A percentile compares a stretch with the other conserved stretches of the same genome.
Evolutionary conservation across 2,329 filamentous ascomycete genomes (phyloP).

Genomic region (Penicillium thymicola): DNA sequence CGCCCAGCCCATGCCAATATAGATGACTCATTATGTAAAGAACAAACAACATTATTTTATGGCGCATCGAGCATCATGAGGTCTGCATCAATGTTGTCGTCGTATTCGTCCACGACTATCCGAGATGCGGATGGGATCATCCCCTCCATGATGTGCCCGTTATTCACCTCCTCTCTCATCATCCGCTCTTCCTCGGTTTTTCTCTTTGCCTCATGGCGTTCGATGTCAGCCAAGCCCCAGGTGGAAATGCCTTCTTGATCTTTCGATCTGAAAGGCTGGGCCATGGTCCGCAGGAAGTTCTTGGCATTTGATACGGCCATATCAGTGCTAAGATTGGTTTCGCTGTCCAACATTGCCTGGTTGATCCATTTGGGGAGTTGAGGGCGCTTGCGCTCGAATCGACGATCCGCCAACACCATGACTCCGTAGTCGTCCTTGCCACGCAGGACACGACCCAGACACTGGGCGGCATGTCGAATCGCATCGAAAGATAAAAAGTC

Average conservation of each 20-base stretch:
- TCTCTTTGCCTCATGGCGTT: slow-evolving; percentile 64
- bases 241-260: slow-evolving; percentile 92
- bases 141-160: slow-evolving; percentile 27
- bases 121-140: slow-evolving; percentile 21
- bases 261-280: slow-evolving; percentile 75
- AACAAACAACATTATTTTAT: slow-evolving; percentile 16
- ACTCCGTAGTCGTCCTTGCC: slow-evolving; percentile 99
- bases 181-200: slow-evolving; percentile 69
- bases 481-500: slow-evolving; percentile 98
- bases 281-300: slow-evolving; percentile 87
- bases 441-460: slow-evolving; percentile 85
- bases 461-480: slow-evolving; percentile 98
- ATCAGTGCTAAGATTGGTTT: slow-evolving; percentile 88
- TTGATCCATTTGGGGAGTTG: slow-evolving; percentile 98
- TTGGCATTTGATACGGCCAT: slow-evolving; percentile 89
- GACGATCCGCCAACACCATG: slow-evolving; percentile 93
- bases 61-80: slow-evolving; percentile 42
- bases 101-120: slow-evolving; percentile 35
- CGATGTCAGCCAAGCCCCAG: slow-evolving; percentile 79
- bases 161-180: slow-evolving; percentile 50
- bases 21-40: slow-evolving; percentile 10
- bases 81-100: slow-evolving; percentile 45
- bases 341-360: slow-evolving; percentile 77
- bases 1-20: slow-evolving; percentile 11
- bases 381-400: slow-evolving; percentile 84